Evolutionary conservation across 169 alveolate genomes (phyloP), one percentile per base, ranked within the genome.

Genomic region (Eimeria necatrix): DNA sequence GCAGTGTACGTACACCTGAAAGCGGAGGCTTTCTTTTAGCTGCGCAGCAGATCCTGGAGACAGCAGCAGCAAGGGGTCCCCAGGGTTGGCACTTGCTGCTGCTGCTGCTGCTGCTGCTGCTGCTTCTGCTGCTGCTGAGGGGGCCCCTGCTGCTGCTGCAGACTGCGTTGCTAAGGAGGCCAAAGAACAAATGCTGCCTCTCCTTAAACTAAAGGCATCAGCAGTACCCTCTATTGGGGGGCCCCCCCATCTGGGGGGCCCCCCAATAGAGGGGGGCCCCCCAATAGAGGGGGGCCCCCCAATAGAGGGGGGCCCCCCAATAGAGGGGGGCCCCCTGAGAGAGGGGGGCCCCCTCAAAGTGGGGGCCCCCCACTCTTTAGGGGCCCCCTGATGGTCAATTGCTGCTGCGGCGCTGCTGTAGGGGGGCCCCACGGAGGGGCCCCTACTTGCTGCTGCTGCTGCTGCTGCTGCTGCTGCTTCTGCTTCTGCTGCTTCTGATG

Each of bases 1-100:
- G 41, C 26, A 68, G 78, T 68, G 78, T 68, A 68, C 78, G 26
- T 68, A 68, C 78, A 68, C 78, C 78, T n/a, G 78, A 68, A 68
- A n/a, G 78, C 6, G 78, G 64, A 8, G 14, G 64, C 14, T 56
- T 14, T 68, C 78, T n/a, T n/a, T 68, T 53, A 9, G 64, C 78
- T 68, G 8, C 26, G 41, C 20, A 68, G 18, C 10, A 68, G 78
- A n/a, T n/a, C 16, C 46, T 68, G 6, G 6, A 16, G 20, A 12
- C 6, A n/a, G 64, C 64, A 7, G 20, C 64, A 7, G 64, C n/a
- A n/a, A n/a, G n/a, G n/a, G n/a, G n/a, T n/a, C n/a, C n/a, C n/a
- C n/a, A n/a, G n/a, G n/a, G n/a, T n/a, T n/a, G n/a, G n/a, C n/a
- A n/a, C n/a, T n/a, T n/a, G n/a, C n/a, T n/a, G n/a, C n/a, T n/a